Evolutionary conservation across 441 rosid species (phyloP).

Genomic region (Adansonia gregorii): DNA sequence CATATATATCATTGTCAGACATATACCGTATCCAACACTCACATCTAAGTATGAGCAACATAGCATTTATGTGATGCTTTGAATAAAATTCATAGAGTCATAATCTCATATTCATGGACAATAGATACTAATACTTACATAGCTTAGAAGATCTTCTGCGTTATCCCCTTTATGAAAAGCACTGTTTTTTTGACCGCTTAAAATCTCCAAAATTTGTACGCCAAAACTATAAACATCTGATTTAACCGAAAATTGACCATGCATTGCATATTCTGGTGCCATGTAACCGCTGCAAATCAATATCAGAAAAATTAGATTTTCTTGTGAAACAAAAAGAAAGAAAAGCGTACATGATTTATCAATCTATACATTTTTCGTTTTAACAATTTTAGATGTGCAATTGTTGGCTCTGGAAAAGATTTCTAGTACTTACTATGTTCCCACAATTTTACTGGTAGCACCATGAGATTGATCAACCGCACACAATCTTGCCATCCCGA

Average conservation of each 20-base stretch:
- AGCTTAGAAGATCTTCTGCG: conserved; percentile 30
- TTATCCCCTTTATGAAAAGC: conserved; percentile 15
- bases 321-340: neutral
- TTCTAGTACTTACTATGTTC: conserved; percentile 50
- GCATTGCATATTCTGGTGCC: conserved; percentile 41
- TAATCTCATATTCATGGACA: neutral
- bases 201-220: conserved; percentile 35
- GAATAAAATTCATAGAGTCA: neutral
- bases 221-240: conserved; percentile 39
- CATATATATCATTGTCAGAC: too few species aligned
- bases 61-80: neutral
- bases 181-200: conserved; percentile 33
- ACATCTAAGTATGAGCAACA: too few species aligned
- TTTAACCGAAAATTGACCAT: conserved; percentile 33
- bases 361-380: too few species aligned
- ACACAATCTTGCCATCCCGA: conserved; percentile 57
- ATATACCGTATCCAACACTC: too few species aligned
- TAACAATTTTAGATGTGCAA: too few species aligned
- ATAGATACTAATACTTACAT: conserved; percentile 23
- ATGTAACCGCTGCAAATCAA: conserved; percentile 34
- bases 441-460: conserved; percentile 46
- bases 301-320: too few species aligned
- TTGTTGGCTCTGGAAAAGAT: too few species aligned
- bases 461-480: conserved; percentile 41
- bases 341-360: neutral